phyloP scores from a whole-genome alignment of 1,139 yeast species.

The Kodamaea derodonti region DNA sequence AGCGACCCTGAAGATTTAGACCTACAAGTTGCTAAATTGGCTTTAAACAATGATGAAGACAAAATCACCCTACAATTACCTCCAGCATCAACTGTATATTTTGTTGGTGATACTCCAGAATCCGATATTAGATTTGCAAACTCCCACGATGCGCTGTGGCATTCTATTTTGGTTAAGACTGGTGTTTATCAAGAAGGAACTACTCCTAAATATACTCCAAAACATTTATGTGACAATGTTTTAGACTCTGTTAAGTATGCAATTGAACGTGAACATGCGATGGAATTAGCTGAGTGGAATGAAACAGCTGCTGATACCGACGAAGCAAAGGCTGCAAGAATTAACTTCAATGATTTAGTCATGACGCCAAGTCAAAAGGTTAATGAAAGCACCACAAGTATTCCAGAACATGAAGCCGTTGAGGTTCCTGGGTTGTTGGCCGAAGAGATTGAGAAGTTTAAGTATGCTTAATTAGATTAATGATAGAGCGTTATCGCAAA shows the following conservation, averaged over 20 bases:
- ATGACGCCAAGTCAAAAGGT: constrained; percentile 44
- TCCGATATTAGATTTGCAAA: constrained; percentile 85
- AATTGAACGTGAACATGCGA: constrained; percentile 71
- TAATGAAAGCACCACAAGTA: not conserved
- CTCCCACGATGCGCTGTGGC: constrained; percentile 81
- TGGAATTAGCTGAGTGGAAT: constrained; percentile 72
- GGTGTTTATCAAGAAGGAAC: constrained; percentile 85
- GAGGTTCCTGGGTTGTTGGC: constrained; percentile 42
- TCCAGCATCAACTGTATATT: constrained; percentile 80
- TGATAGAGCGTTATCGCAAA: too few relatives aligned
- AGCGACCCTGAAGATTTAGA: constrained; percentile 28
- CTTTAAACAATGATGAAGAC: constrained; percentile 29
- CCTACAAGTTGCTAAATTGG: constrained; percentile 28
- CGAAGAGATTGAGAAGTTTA: constrained; percentile 37
- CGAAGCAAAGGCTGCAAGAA: constrained; percentile 29
- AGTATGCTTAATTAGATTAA: constrained; percentile 21
- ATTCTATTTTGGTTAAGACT: constrained; percentile 77
- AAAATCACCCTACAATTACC: constrained; percentile 58
- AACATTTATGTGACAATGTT: constrained; percentile 66
- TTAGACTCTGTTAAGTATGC: constrained; percentile 80
- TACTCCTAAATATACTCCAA: constrained; percentile 73
- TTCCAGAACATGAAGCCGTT: constrained; percentile 34
- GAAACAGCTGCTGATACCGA: constrained; percentile 35
- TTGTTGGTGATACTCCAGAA: constrained; percentile 92
- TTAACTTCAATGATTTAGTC: constrained; percentile 46